phyloP scores from a whole-genome alignment of 495 filamentous ascomycete genomes.

The Tuber brumale region DNA sequence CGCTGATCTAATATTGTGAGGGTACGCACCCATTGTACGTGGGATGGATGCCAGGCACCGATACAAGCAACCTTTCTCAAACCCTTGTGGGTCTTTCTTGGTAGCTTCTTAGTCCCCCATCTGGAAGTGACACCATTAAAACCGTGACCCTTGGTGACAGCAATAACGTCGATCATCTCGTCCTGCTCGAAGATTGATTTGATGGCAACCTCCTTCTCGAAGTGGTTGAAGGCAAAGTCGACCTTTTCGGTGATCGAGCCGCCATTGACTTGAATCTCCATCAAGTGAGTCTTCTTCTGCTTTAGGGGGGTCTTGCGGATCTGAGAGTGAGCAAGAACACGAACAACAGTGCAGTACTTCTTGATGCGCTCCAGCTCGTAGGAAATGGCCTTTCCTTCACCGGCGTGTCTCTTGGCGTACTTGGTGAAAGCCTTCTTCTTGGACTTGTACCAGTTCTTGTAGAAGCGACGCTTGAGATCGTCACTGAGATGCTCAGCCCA shows the following conservation, averaged over 20 bases:
- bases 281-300: slow-evolving; percentile 99
- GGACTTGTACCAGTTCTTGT: slow-evolving; percentile 99
- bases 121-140: slow-evolving; percentile 93
- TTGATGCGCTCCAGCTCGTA: slow-evolving; percentile 99
- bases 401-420: slow-evolving; percentile 99
- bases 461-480: slow-evolving; percentile 98
- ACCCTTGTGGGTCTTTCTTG: slow-evolving; percentile 99
- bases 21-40: slow-evolving; percentile 81
- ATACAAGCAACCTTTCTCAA: slow-evolving; percentile 99
- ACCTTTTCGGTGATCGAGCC: slow-evolving; percentile 93
- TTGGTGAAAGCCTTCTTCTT: slow-evolving; percentile 99
- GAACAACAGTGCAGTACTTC: slow-evolving; percentile 99
- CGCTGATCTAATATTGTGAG: neutral
- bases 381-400: slow-evolving; percentile 81
- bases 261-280: slow-evolving; percentile 99
- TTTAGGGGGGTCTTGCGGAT: slow-evolving; percentile 98
- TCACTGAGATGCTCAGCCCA: slow-evolving; percentile 99
- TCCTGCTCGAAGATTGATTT: slow-evolving; percentile 96
- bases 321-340: slow-evolving; percentile 98
- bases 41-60: slow-evolving; percentile 99
- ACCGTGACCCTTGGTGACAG: slow-evolving; percentile 99
- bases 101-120: slow-evolving; percentile 99
- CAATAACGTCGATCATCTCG: slow-evolving; percentile 99
- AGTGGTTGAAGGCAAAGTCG: slow-evolving; percentile 82
- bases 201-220: slow-evolving; percentile 97